These are phyloP conservation scores for Leccinum huronense DNA, from an alignment of 1,284 basidiomycete species.

Conservation along the genomic window DNA sequence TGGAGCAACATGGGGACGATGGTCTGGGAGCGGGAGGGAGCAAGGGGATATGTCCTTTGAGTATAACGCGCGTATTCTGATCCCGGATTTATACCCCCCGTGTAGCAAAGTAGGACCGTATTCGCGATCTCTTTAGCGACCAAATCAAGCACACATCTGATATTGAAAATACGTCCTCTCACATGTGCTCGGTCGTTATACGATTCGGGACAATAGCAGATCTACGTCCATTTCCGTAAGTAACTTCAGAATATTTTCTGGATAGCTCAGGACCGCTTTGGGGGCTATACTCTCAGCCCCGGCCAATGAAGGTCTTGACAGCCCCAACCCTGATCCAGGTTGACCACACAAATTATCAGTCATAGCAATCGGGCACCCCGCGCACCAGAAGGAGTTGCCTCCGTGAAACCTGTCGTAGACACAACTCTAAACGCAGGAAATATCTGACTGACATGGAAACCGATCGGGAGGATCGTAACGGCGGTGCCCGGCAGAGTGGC, in stretches of 20 bases:
- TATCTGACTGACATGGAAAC: constrained; percentile 24
- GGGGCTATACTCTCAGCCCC: constrained; percentile 21
- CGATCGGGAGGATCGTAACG: constrained; percentile 24
- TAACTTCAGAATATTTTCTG: constrained; percentile 20
- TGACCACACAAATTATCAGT: constrained; percentile 12
- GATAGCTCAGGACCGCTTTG: constrained; percentile 18
- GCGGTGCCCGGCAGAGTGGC: constrained; percentile 26
- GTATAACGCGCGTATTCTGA: constrained; percentile 23
- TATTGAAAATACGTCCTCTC: constrained; percentile 36
- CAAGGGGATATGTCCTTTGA: constrained; percentile 23
- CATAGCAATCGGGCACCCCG: constrained; percentile 18
- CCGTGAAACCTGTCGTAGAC: constrained; percentile 23
- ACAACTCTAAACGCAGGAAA: constrained; percentile 11
- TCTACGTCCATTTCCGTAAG: constrained; percentile 31
- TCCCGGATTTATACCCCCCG: constrained; percentile 35
- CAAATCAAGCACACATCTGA: constrained; percentile 36
- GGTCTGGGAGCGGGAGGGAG: constrained; percentile 13
- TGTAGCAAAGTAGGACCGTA: constrained; percentile 30
- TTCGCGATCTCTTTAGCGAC: constrained; percentile 29
- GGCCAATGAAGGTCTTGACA: constrained; percentile 25
- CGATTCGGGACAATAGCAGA: constrained; percentile 28
- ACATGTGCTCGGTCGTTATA: constrained; percentile 36
- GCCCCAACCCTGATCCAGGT: constrained; percentile 20
- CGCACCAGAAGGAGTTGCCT: constrained; percentile 17
- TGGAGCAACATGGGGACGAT: constrained; percentile 17